Conservation (phyloP, 176 grass and related monocot genomes). For the Oryza glumipatula region DNA sequence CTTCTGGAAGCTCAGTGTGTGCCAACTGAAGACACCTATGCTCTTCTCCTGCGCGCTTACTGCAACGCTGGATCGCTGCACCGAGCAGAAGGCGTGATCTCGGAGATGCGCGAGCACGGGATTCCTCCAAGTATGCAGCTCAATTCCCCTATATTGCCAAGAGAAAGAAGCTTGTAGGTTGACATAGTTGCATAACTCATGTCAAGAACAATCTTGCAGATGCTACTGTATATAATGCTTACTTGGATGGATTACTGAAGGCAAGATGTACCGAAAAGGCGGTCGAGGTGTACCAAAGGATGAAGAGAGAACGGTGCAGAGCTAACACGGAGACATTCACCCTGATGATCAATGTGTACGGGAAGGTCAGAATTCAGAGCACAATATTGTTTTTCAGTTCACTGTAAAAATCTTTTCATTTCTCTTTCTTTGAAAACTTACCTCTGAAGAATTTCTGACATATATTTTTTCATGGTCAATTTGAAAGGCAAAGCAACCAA, state of each 20-base stretch:
- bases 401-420: neutral
- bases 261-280: constrained; percentile 72
- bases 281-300: constrained; percentile 79
- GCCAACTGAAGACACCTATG: constrained; percentile 91
- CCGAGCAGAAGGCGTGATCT: constrained; percentile 78
- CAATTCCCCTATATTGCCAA: neutral
- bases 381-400: neutral
- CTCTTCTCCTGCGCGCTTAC: constrained; percentile 73
- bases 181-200: neutral
- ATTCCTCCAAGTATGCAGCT: constrained; percentile 62
- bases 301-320: constrained; percentile 76
- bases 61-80: constrained; percentile 64
- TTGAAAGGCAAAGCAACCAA: constrained; percentile 71
- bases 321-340: constrained; percentile 86
- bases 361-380: constrained; percentile 64
- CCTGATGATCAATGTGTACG: constrained; percentile 90
- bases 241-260: constrained; percentile 74
- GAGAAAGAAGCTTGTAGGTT: neutral
- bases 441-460: neutral
- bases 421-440: too few species aligned
- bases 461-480: neutral
- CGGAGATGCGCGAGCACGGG: constrained; percentile 79
- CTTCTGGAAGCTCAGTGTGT: constrained; percentile 77
- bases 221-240: constrained; percentile 75
- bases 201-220: constrained; percentile 38